These are phyloP conservation scores for Dictyostelium firmibasis DNA, from an alignment of 78 protist species.

Conservation along the genomic window DNA sequence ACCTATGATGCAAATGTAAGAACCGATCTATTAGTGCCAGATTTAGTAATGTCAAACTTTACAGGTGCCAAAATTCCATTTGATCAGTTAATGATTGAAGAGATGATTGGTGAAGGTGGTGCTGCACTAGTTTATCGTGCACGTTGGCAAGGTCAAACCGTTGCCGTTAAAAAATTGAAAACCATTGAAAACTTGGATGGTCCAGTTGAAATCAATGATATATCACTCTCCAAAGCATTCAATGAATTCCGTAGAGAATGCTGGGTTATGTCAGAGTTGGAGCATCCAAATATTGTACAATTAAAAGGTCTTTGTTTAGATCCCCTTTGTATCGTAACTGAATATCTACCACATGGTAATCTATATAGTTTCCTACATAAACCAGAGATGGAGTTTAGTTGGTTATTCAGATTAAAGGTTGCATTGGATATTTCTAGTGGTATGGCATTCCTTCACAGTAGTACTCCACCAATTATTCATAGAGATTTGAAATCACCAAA, in stretches of 20 bases:
- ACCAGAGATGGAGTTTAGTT: not conserved
- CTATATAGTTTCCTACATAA: constrained; percentile 60
- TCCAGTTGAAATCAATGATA: constrained; percentile 63
- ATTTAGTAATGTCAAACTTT: constrained; percentile 70
- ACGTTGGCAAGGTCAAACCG: constrained; percentile 49
- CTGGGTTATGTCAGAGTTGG: constrained; percentile 73
- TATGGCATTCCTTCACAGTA: constrained; percentile 80
- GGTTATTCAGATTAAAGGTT: constrained; percentile 64
- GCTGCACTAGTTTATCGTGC: constrained; percentile 81
- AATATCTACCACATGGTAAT: constrained; percentile 73
- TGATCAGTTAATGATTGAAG: constrained; percentile 30
- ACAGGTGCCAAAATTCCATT: constrained; percentile 78
- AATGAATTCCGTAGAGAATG: constrained; percentile 83
- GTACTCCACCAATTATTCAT: constrained; percentile 78
- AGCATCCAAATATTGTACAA: constrained; percentile 78
- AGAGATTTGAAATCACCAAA: constrained; percentile 82
- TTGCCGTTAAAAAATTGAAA: constrained; percentile 79
- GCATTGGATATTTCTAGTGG: constrained; percentile 76
- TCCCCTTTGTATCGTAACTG: constrained; percentile 79
- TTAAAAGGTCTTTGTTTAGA: constrained; percentile 79
- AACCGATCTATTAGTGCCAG: constrained; percentile 76
- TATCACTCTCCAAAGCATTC: constrained; percentile 70
- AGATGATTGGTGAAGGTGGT: constrained; percentile 82
- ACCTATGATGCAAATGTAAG: constrained; percentile 18
- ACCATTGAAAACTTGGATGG: constrained; percentile 6